Evolutionary conservation across 208 protist species (phyloP).

Genomic region (Zelonia costaricensis): DNA sequence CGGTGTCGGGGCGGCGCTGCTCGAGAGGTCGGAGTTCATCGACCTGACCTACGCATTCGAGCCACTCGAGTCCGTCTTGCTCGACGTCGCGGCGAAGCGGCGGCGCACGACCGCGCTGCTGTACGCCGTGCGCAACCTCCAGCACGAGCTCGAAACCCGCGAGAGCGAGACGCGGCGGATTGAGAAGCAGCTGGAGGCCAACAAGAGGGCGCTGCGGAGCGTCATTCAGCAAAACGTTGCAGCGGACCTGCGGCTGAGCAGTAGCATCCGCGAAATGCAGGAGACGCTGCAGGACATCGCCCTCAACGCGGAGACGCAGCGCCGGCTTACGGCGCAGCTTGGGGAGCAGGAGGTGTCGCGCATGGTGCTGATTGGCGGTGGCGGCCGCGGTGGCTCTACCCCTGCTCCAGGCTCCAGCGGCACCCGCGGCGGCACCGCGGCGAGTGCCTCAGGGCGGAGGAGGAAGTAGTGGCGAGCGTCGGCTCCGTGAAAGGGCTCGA

Average conservation of each 20-base stretch:
- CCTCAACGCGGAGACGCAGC: constrained; percentile 51
- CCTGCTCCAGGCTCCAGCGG: no score
- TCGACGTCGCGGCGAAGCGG: constrained; percentile 8
- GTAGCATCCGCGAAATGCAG: constrained; percentile 49
- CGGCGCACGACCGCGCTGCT: constrained; percentile 24
- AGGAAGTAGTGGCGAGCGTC: no score
- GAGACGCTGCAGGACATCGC: constrained; percentile 67
- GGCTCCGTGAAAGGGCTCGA: no score
- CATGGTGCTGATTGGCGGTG: constrained; percentile 31
- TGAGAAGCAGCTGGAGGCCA: constrained; percentile 22
- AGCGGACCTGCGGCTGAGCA: constrained; percentile 32
- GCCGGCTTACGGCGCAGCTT: constrained; percentile 34
- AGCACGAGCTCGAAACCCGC: constrained; percentile 29
- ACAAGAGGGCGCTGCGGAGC: constrained; percentile 29
- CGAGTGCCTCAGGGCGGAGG: no score
- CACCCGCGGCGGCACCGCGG: no score
- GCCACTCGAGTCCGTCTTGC: constrained; percentile 19
- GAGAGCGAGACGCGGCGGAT: constrained; percentile 20
- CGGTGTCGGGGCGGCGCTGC: no score
- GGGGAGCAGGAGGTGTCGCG: constrained; percentile 27
- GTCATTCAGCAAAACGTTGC: constrained; percentile 47
- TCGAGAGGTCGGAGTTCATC: constrained; percentile 19
- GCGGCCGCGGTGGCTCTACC: neutral
- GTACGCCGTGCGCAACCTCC: constrained; percentile 27
- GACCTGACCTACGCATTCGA: constrained; percentile 26